Evolutionary conservation across 768 basidiomycete species (phyloP).

Genomic region (Podaxis rugospora): DNA sequence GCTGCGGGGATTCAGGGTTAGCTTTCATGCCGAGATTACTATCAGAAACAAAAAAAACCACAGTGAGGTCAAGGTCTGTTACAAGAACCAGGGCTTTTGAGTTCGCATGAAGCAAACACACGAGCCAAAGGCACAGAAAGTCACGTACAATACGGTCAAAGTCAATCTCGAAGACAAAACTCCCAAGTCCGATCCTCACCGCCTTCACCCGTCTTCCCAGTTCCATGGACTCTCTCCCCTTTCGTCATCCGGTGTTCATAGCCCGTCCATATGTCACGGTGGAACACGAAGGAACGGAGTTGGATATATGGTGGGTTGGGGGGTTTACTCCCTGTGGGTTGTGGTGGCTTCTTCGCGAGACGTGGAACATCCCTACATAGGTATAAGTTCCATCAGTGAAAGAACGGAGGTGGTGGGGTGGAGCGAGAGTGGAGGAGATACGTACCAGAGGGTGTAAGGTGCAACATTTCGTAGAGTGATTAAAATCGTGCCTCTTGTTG

Average conservation of each 20-base stretch:
- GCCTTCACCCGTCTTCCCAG: constrained; percentile 62
- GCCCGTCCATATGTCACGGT: constrained; percentile 66
- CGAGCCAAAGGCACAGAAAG: not conserved
- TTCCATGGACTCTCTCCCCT: constrained; percentile 68
- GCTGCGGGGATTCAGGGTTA: not conserved
- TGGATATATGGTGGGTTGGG: constrained; percentile 67
- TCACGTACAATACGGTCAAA: not conserved
- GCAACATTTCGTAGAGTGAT: constrained; percentile 82
- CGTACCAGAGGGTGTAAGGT: constrained; percentile 86
- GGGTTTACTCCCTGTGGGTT: constrained; percentile 38
- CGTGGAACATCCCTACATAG: constrained; percentile 65
- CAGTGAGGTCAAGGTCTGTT: not conserved
- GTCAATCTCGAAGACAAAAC: constrained; percentile 50
- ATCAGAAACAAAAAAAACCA: not conserved
- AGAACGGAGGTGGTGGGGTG: not conserved
- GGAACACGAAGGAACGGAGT: constrained; percentile 78
- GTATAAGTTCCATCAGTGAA: constrained; percentile 3
- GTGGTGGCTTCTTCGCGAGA: constrained; percentile 71
- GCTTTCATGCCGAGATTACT: not conserved
- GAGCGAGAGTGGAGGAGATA: constrained; percentile 9
- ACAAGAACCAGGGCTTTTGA: not conserved
- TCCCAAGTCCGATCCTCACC: constrained; percentile 89
- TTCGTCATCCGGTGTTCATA: constrained; percentile 96
- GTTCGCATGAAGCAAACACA: not conserved
- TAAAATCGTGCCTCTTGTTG: constrained; percentile 66